Conservation (phyloP, 192 early-diverging fungal genomes). For the Podochytrium sp. region DNA sequence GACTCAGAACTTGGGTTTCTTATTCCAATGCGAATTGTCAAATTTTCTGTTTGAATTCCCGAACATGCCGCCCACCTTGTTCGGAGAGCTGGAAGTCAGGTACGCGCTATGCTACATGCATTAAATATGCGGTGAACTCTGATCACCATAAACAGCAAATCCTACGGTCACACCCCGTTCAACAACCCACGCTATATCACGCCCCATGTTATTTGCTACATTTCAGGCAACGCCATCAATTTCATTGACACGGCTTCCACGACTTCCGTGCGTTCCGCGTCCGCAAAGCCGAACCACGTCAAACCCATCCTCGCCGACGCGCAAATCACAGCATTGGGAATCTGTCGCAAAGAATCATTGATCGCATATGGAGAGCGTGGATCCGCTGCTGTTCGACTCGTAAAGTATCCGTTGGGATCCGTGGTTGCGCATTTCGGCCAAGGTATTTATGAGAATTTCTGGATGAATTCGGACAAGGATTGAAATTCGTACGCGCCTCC, state of each 20-base stretch:
- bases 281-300: background rate
- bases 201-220: constrained; percentile 40
- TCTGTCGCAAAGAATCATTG: constrained; percentile 38
- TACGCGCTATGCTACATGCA: background rate
- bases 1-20: no score
- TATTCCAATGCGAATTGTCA: no score
- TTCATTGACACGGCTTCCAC: constrained; percentile 30
- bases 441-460: background rate
- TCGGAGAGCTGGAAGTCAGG: constrained; percentile 52
- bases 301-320: constrained; percentile 37
- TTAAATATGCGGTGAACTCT: background rate
- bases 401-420: constrained; percentile 53
- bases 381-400: constrained; percentile 37
- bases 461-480: background rate
- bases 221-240: constrained; percentile 55
- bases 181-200: constrained; percentile 35
- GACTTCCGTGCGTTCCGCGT: background rate
- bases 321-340: constrained; percentile 53
- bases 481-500: background rate
- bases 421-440: background rate
- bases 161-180: constrained; percentile 45
- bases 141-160: constrained; percentile 36
- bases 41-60: background rate
- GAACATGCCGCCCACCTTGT: constrained; percentile 47
- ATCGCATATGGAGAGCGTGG: constrained; percentile 53